A percentile compares a stretch with the other conserved stretches of the same genome.
Evolutionary conservation across 1,139 yeast genomes (phyloP).

Genomic region (Eremothecium gossypii): DNA sequence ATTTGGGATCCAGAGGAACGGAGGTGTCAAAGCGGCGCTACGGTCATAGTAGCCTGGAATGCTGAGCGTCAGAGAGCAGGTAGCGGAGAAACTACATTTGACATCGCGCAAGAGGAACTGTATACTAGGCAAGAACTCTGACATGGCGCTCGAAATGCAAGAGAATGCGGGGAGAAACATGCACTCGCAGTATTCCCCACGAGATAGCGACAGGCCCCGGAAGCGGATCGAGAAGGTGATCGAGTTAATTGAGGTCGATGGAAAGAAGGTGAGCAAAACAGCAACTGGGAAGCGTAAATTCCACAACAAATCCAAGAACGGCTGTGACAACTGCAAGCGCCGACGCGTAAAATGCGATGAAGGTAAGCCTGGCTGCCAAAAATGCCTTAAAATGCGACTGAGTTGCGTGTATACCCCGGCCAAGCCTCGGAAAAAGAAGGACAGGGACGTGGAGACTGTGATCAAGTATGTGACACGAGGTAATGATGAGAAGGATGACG

Average conservation of each 20-base stretch:
- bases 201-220: not conserved
- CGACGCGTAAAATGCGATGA: slow-evolving; percentile 93
- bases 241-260: slow-evolving; percentile 31
- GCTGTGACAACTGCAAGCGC: slow-evolving; percentile 81
- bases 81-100: no score
- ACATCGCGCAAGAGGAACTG: no score
- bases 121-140: no score
- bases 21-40: no score
- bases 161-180: no score
- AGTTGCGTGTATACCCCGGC: slow-evolving; percentile 52
- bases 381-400: slow-evolving; percentile 69
- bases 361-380: slow-evolving; percentile 64
- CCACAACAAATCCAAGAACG: slow-evolving; percentile 80
- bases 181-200: no score
- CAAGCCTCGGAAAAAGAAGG: slow-evolving; percentile 13
- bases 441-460: slow-evolving; percentile 10
- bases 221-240: slow-evolving; percentile 11
- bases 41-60: no score
- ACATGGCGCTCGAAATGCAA: no score
- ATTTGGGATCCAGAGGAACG: no score
- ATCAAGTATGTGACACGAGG: slow-evolving; percentile 15
- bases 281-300: slow-evolving; percentile 51
- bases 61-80: no score
- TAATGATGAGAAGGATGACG: slow-evolving; percentile 11
- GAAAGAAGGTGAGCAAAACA: slow-evolving; percentile 33